phyloP scores from a whole-genome alignment of 2,329 filamentous ascomycete genomes.

The Neurospora sp. region DNA sequence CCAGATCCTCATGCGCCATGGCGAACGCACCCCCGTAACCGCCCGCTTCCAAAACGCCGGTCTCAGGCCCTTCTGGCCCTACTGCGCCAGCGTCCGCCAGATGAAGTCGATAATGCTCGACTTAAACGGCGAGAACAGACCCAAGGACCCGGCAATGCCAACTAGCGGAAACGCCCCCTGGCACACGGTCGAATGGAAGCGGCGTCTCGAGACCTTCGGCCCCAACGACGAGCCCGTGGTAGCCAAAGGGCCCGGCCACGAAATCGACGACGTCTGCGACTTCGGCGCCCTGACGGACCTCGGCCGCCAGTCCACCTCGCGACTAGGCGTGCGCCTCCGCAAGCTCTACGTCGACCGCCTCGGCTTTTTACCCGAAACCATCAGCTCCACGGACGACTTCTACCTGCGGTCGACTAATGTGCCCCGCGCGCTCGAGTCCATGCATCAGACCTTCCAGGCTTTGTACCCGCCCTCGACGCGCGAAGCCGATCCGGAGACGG shows the following conservation, averaged over 20 bases:
- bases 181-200: constrained; percentile 48
- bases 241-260: constrained; percentile 55
- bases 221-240: constrained; percentile 58
- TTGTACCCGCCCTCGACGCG: constrained; percentile 55
- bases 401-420: constrained; percentile 69
- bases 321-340: constrained; percentile 58
- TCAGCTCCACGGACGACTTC: constrained; percentile 46
- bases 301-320: constrained; percentile 62
- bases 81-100: constrained; percentile 69
- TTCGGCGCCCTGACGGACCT: constrained; percentile 67
- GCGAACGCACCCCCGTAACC: constrained; percentile 74
- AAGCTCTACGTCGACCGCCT: constrained; percentile 67
- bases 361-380: constrained; percentile 54
- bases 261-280: constrained; percentile 75
- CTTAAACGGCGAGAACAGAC: constrained; percentile 21
- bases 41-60: constrained; percentile 78
- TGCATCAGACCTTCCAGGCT: constrained; percentile 66
- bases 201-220: constrained; percentile 77
- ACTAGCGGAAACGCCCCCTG: constrained; percentile 25
- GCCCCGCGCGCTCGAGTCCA: constrained; percentile 64
- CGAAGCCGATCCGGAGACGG: constrained; percentile 9
- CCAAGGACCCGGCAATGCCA: constrained; percentile 17
- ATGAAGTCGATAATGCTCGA: constrained; percentile 48
- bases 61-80: constrained; percentile 71
- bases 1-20: constrained; percentile 75